Evolutionary conservation across 805 yeast species (phyloP).

Genomic region (Yarrowia porcina): DNA sequence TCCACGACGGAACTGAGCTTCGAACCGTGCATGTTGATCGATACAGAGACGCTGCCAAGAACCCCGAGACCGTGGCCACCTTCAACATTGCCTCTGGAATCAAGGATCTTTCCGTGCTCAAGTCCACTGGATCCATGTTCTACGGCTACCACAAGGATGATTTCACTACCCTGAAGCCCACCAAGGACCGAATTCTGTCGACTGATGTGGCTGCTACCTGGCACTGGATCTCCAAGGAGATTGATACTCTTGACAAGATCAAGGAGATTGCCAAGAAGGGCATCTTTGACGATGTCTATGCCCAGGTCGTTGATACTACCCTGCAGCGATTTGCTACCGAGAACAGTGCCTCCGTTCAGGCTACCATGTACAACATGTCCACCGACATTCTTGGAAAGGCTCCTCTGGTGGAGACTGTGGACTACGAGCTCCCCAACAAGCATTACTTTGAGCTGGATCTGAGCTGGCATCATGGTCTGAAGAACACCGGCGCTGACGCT

Average conservation of each 20-base stretch:
- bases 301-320: conserved; percentile 63
- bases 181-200: conserved; percentile 79
- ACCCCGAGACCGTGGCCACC: conserved; percentile 39
- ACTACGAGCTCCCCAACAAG: conserved; percentile 83
- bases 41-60: conserved; percentile 30
- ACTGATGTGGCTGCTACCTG: conserved; percentile 69
- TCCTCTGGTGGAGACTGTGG: conserved; percentile 58
- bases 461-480: conserved; percentile 75
- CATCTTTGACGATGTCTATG: conserved; percentile 61
- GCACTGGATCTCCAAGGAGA: conserved; percentile 28
- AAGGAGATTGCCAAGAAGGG: conserved; percentile 54
- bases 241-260: conserved; percentile 44
- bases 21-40: conserved; percentile 48
- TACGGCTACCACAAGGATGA: conserved; percentile 83
- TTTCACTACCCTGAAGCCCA: conserved; percentile 81
- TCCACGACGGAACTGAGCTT: conserved; percentile 79
- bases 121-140: conserved; percentile 91
- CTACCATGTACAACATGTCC: conserved; percentile 93
- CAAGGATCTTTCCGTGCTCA: conserved; percentile 77
- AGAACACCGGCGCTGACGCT: conserved; percentile 57
- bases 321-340: conserved; percentile 77
- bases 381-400: conserved; percentile 61
- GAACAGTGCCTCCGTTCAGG: conserved; percentile 92
- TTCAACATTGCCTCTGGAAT: conserved; percentile 63
- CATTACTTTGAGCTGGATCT: conserved; percentile 82